phyloP scores from a whole-genome alignment of 2,329 filamentous ascomycete genomes.

The Cladosporium sp. region DNA sequence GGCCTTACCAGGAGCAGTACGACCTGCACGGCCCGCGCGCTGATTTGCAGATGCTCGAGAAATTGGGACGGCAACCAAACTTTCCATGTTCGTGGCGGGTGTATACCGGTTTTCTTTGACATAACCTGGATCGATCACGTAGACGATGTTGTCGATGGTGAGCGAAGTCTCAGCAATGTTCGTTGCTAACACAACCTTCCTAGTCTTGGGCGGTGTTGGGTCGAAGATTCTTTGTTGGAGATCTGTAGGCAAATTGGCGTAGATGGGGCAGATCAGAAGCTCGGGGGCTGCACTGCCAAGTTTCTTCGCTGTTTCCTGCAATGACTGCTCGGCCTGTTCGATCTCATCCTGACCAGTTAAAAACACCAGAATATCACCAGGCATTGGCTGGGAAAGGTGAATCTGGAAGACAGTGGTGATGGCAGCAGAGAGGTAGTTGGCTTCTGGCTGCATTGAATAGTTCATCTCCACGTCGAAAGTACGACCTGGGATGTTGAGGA shows the following conservation, averaged over 20 bases:
- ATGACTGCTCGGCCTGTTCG: constrained; percentile 76
- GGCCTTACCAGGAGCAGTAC: constrained; percentile 87
- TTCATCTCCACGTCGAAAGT: constrained; percentile 88
- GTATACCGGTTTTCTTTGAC: constrained; percentile 96
- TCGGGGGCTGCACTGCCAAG: constrained; percentile 80
- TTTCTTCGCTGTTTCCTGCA: constrained; percentile 82
- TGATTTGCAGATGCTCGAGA: constrained; percentile 92
- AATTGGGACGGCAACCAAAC: constrained; percentile 83
- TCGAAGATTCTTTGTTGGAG: constrained; percentile 93
- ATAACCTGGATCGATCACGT: constrained; percentile 92
- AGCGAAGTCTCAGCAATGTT: constrained; percentile 97
- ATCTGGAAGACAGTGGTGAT: constrained; percentile 96
- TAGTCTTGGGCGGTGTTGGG: constrained; percentile 75
- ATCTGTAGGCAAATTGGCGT: constrained; percentile 87
- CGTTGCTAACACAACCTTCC: constrained; percentile 90
- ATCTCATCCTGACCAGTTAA: constrained; percentile 96
- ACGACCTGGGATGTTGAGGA: constrained; percentile 90
- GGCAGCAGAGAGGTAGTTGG: constrained; percentile 86
- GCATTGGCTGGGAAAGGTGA: constrained; percentile 73
- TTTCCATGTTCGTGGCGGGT: constrained; percentile 86
- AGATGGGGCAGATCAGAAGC: constrained; percentile 88
- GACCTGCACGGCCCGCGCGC: constrained; percentile 84
- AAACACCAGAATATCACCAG: constrained; percentile 89
- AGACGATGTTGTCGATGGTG: constrained; percentile 93
- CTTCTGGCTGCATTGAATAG: constrained; percentile 85